Conservation (phyloP, 1,284 basidiomycete species). For the Puccinia polysora region DNA sequence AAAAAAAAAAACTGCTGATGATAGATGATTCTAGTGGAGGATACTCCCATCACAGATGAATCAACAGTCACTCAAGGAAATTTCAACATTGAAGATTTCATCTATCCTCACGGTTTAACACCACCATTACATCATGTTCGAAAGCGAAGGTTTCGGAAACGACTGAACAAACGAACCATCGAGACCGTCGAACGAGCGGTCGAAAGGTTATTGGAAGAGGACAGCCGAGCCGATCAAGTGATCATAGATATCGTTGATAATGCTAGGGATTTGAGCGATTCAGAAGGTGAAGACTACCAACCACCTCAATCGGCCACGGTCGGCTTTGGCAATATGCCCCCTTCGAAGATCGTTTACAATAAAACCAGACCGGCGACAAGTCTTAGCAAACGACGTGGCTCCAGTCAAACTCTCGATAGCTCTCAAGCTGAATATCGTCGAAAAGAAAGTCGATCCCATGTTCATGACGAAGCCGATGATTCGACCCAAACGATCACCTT, state of each 20-base stretch:
- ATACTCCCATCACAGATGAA: constrained; percentile 66
- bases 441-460: constrained; percentile 78
- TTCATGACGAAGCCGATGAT: constrained; percentile 53
- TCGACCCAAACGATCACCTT: constrained; percentile 9
- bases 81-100: constrained; percentile 90
- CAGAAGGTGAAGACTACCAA: constrained; percentile 37
- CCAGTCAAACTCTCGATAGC: constrained; percentile 56
- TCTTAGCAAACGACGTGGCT: neutral
- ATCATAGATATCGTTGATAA: constrained; percentile 55
- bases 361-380: constrained; percentile 36
- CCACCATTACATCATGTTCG: constrained; percentile 86
- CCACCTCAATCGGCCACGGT: constrained; percentile 31
- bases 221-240: constrained; percentile 72
- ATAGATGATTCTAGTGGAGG: constrained; percentile 82
- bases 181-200: constrained; percentile 97
- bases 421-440: constrained; percentile 74
- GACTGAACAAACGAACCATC: constrained; percentile 82
- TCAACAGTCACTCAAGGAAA: constrained; percentile 57
- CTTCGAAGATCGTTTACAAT: constrained; percentile 43
- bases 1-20: too few relatives aligned
- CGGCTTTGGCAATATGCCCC: constrained; percentile 40
- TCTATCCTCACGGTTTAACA: constrained; percentile 94
- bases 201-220: constrained; percentile 80
- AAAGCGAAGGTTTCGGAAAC: constrained; percentile 87
- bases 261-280: constrained; percentile 59